Percentiles rank a stretch among this genome's conserved stretches.
Conservation (phyloP, 257 asterid genomes). For the Capsicum baccatum region DNA sequence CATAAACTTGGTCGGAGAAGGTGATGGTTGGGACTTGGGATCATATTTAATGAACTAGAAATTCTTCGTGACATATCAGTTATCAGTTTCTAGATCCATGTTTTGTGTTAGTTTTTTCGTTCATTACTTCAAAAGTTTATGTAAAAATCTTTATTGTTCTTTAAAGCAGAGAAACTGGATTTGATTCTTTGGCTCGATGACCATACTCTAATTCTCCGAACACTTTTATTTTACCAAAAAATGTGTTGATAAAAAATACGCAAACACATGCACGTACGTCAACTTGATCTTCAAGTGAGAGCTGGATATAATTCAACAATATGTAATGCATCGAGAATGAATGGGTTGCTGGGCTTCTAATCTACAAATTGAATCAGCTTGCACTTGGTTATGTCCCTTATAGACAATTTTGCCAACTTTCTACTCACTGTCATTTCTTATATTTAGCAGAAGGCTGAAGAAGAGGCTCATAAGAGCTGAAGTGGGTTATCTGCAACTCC, state of each 20-base stretch:
- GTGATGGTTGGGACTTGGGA: background rate
- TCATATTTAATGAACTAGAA: background rate
- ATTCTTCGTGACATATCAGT: background rate
- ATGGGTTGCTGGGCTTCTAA: too few species aligned
- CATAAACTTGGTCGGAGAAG: background rate
- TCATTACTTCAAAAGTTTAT: background rate
- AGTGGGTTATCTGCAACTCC: conserved; percentile 20
- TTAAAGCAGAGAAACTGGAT: background rate
- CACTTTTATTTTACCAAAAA: background rate
- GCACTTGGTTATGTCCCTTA: too few species aligned
- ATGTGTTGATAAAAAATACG: background rate
- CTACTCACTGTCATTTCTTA: background rate
- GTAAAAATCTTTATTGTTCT: background rate
- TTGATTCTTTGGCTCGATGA: background rate
- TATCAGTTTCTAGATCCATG: background rate
- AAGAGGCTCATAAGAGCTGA: conserved; percentile 36
- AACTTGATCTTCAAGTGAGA: background rate
- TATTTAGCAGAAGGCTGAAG: conserved; percentile 45
- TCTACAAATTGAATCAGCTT: too few species aligned
- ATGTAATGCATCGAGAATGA: too few species aligned
- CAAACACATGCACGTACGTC: background rate
- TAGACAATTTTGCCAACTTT: background rate
- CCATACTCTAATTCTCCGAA: background rate
- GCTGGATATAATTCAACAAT: too few species aligned
- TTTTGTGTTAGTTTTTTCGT: background rate